These are phyloP conservation scores for Tylopilus orsonianus DNA, from an alignment of 1,284 basidiomycete species.

Conservation along the genomic window DNA sequence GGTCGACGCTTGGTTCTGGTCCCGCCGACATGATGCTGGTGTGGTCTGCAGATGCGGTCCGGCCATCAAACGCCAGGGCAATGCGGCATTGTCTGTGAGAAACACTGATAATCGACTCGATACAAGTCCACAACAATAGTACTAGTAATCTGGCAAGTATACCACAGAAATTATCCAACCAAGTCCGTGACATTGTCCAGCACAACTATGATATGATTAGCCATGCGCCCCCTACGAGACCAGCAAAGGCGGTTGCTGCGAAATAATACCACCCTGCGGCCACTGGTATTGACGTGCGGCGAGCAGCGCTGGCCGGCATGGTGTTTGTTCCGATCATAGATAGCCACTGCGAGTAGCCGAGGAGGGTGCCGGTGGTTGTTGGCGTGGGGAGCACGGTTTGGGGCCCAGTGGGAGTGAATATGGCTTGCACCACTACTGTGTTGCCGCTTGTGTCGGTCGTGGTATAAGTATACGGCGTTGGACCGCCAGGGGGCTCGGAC, in stretches of 20 bases:
- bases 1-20: conserved; percentile 25
- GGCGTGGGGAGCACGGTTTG: conserved; percentile 37
- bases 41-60: not conserved
- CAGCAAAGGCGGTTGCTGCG: conserved; percentile 27
- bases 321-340: conserved; percentile 44
- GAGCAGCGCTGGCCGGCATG: conserved; percentile 28
- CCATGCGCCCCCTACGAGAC: conserved; percentile 37
- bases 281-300: conserved; percentile 20
- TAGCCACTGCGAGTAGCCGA: conserved; percentile 55
- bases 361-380: conserved; percentile 49
- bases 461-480: conserved; percentile 58
- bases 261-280: conserved; percentile 34
- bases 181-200: conserved; percentile 13
- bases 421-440: conserved; percentile 43
- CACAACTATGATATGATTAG: conserved; percentile 20
- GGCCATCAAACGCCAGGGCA: not conserved
- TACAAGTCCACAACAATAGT: conserved; percentile 13
- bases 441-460: conserved; percentile 58
- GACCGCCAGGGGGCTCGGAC: conserved; percentile 43
- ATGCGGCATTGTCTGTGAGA: conserved; percentile 9
- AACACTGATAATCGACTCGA: conserved; percentile 1
- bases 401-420: conserved; percentile 59
- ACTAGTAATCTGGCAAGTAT: conserved; percentile 16
- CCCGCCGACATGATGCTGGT: conserved; percentile 26
- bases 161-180: too few species aligned